A percentile compares a stretch with the other conserved stretches of the same genome.
Evolutionary conservation across 2,329 filamentous ascomycete species (phyloP).

Genomic region (Knufia fluminis): DNA sequence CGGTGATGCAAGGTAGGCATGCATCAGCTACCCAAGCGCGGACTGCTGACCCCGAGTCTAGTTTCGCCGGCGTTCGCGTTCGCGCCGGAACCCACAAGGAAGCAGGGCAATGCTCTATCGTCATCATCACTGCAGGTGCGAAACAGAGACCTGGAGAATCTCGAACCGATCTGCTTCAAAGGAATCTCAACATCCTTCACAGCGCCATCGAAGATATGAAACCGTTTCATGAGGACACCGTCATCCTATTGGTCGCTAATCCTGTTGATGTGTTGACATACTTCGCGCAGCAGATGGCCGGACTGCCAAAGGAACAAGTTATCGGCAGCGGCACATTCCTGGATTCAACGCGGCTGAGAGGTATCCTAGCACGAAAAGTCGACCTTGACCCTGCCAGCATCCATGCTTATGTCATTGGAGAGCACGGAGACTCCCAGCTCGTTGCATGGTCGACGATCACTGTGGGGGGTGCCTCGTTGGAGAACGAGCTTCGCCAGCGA

Average conservation of each 20-base stretch:
- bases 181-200: conserved; percentile 41
- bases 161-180: conserved; percentile 38
- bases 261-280: conserved; percentile 48
- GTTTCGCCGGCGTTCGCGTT: not conserved
- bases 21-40: not conserved
- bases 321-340: conserved; percentile 47
- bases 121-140: conserved; percentile 48
- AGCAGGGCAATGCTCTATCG: conserved; percentile 45
- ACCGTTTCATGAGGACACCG: conserved; percentile 39
- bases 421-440: conserved; percentile 42
- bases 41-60: too few relatives aligned
- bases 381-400: conserved; percentile 28
- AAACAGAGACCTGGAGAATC: conserved; percentile 41
- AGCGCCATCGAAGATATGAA: conserved; percentile 41
- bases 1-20: conserved; percentile 33
- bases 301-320: conserved; percentile 42
- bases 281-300: conserved; percentile 39
- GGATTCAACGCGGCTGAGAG: conserved; percentile 40
- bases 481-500: conserved; percentile 23
- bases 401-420: conserved; percentile 39
- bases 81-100: conserved; percentile 26
- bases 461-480: conserved; percentile 35
- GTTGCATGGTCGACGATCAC: conserved; percentile 39
- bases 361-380: conserved; percentile 16
- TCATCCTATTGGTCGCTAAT: conserved; percentile 46